Evolutionary conservation across 2,329 filamentous ascomycete species (phyloP), one percentile per base, ranked within the genome.

Genomic region (Amauroascus verrucosus): DNA sequence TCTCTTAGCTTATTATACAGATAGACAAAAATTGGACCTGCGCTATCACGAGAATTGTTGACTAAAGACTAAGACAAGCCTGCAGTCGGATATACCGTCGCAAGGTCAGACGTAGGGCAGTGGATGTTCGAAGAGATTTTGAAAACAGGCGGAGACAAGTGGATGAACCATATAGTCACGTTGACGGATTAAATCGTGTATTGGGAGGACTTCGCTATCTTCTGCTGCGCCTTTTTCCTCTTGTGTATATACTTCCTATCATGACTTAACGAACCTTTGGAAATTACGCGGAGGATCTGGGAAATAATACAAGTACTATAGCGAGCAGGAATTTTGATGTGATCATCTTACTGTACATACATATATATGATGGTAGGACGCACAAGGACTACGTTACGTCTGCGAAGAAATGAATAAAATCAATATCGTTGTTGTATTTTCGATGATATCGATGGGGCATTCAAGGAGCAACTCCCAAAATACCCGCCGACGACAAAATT

Each of bases 111-210:
- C 57, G 63, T 67, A 18, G 63, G 63, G 6, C 50, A 60, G 32
- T 66, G 63, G 61, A 58, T 67, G 18, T 66, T 61, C 52, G 56
- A 63, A 45, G 59, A 65, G 54, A 48, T 63, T 20, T 51, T 66
- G 24, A 54, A 38, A 16, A 48, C 56, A 32, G 54, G 49, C 14
- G 55, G 55, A 32, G 56, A 59, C 26, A 57, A 51, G 9, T 61
- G 56, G 54, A 48, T 58, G 16, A 60, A 61, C 22, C 54, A 63
- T 52, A 61, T 60, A 54, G 59, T 63, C 11, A 58, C 60, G 6
- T 51, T 64, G 44, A 61, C 60, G 14, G 53, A 26, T 20, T 59
- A 28, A 56, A 38, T 18, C 4, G 13, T 35, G 6, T 35, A 6
- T 6, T 35, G 32, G 11, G 32, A 35, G 32, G 4, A 35, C 3